These are phyloP conservation scores for Trapa incisa DNA, from an alignment of 345 rosid species.

Conservation along the genomic window DNA sequence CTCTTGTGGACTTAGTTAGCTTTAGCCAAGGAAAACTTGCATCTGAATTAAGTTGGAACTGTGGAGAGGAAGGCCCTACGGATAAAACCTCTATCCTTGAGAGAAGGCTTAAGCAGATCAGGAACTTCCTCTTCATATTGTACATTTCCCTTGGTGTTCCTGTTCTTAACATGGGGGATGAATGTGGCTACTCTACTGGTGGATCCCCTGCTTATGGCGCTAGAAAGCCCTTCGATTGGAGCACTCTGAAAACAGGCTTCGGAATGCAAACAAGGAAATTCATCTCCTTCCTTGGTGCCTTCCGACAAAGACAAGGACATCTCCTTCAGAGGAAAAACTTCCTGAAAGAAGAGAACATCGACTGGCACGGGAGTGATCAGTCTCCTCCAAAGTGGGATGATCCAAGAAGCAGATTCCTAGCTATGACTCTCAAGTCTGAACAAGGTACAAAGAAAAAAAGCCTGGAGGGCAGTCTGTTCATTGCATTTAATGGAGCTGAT, in stretches of 20 bases:
- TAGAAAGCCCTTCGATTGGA: conserved; percentile 62
- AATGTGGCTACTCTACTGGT: conserved; percentile 69
- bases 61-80: conserved; percentile 92
- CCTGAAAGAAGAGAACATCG: conserved; percentile 56
- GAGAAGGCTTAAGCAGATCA: conserved; percentile 73
- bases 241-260: conserved; percentile 42
- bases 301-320: conserved; percentile 54
- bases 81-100: conserved; percentile 52
- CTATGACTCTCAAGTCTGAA: conserved; percentile 47
- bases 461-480: conserved; percentile 28
- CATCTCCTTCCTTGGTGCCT: conserved; percentile 55
- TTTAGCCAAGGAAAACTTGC: conserved; percentile 42
- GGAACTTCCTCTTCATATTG: conserved; percentile 63
- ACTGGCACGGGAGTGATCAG: conserved; percentile 61
- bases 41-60: conserved; percentile 84
- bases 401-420: conserved; percentile 51
- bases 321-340: conserved; percentile 53
- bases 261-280: conserved; percentile 55
- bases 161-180: conserved; percentile 89
- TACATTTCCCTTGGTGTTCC: conserved; percentile 75
- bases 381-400: conserved; percentile 76
- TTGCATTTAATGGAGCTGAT: conserved; percentile 56
- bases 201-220: conserved; percentile 48
- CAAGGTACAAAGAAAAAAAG: conserved; percentile 13
- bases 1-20: conserved; percentile 85